Evolutionary conservation across 768 basidiomycete species (phyloP), one percentile per base, ranked within the genome.

Genomic region (Amanita brunnescens): DNA sequence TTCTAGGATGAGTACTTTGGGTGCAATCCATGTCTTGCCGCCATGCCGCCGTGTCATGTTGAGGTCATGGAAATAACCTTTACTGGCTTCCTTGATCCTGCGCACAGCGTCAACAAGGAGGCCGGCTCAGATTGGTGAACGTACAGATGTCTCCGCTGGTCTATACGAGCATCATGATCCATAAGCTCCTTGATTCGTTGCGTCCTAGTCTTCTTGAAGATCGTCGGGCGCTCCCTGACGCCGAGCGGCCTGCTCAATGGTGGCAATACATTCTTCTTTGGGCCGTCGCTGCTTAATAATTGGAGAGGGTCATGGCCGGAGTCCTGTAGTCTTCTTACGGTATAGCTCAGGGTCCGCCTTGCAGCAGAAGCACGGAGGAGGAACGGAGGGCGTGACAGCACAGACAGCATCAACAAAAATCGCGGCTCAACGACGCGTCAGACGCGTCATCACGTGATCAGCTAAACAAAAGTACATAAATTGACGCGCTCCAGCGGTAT

Each of bases 1-100:
- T 70, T 92, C 89, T 24, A 83, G 81, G 55, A 98, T 92, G 58
- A 97, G 73, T 18, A 88, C 86, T 18, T 77, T 81, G 1, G 93
- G 94, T 9, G 92, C 93, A 47, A 92, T 79, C 92, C 91, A 98
- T 7, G 87, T 86, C 70, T 98, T 98, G 13, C 95, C 95, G 13
- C 91, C 93, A 58, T 91, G 80, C 38, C 76, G 76, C 46, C 85
- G 72, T 1, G 89, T 86, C 62, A 84, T 81, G 59, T 89, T 87
- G 51, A 74, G 55, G 63, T 97, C 95, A 47, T 87, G 76, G 60
- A 91, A 97, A 67, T 97, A 95, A 0, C 92, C 91, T 61, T 84
- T 87, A 10, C 80, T 77, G 0, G 76, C 72, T 61, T 78, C 68
- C 55, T 73, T 75, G n/a, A 76, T 71, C 49, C 74, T 77, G 53